phyloP scores from a whole-genome alignment of 2,329 filamentous ascomycete species.

The Aureobasidium sp. region DNA sequence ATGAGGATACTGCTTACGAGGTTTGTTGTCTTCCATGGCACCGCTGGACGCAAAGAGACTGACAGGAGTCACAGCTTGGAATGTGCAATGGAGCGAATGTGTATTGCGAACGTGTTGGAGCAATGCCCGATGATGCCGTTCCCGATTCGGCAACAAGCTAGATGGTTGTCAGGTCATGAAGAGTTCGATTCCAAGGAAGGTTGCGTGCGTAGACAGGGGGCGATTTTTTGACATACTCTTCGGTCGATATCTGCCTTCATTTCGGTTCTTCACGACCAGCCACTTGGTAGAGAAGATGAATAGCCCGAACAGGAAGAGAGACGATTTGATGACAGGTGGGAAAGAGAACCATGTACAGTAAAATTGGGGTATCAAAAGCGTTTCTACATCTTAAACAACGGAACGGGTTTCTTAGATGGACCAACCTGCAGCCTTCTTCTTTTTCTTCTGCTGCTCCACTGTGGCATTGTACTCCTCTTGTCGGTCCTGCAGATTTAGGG shows the following conservation, averaged over 20 bases:
- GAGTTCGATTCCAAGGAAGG: not conserved
- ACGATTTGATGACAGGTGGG: not conserved
- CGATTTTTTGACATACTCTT: not conserved
- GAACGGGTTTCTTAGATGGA: constrained; percentile 25
- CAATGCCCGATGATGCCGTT: not conserved
- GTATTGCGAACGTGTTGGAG: not conserved
- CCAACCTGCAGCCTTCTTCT: constrained; percentile 33
- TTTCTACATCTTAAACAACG: not conserved
- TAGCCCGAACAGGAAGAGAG: not conserved
- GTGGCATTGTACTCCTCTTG: constrained; percentile 22
- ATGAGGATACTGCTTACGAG: not conserved
- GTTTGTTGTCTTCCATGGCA: not conserved
- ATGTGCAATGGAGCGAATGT: not conserved
- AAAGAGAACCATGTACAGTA: not conserved
- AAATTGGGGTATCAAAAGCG: constrained; percentile 10
- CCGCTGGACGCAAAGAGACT: too few relatives aligned
- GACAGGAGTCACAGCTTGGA: not conserved
- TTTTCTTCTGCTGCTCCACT: constrained; percentile 26
- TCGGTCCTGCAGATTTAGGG: constrained; percentile 26
- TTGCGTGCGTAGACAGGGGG: not conserved
- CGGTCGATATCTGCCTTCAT: not conserved
- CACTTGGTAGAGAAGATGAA: not conserved
- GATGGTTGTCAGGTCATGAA: not conserved
- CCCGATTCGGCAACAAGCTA: not conserved
- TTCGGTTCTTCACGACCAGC: too few relatives aligned